phyloP scores from a whole-genome alignment of 208 protist species.

The Jaenimonas drosophilae region DNA sequence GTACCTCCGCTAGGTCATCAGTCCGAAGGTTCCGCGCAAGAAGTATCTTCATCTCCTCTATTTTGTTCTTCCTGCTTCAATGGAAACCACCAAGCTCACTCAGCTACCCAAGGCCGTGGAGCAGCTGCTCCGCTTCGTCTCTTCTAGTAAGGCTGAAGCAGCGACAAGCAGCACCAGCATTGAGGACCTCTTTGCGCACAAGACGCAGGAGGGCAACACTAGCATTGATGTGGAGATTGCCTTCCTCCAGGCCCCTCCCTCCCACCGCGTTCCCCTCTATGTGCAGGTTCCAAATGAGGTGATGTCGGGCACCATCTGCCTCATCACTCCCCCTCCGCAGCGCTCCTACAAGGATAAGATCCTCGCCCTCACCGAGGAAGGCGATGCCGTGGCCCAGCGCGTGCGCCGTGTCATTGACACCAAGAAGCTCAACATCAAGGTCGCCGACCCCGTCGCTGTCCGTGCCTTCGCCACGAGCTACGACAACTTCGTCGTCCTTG shows the following conservation, averaged over 20 bases:
- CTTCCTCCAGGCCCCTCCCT: slow-evolving; percentile 50
- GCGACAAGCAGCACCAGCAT: slow-evolving; percentile 10
- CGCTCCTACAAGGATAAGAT: slow-evolving; percentile 73
- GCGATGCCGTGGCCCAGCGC: slow-evolving; percentile 47
- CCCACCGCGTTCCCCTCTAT: slow-evolving; percentile 81
- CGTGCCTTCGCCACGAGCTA: slow-evolving; percentile 81
- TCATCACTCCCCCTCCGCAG: slow-evolving; percentile 76
- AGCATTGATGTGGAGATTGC: slow-evolving; percentile 65
- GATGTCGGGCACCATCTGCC: slow-evolving; percentile 55
- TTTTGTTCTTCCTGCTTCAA: neutral
- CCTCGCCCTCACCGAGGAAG: slow-evolving; percentile 44
- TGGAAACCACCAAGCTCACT: neutral
- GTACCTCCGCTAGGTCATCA: no score
- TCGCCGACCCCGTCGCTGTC: slow-evolving; percentile 58
- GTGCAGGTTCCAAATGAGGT: slow-evolving; percentile 61
- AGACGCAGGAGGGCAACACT: slow-evolving; percentile 13
- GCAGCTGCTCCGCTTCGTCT: no score
- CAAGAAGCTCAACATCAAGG: slow-evolving; percentile 66
- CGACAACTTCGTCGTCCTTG: slow-evolving; percentile 78
- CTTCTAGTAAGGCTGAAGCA: neutral
- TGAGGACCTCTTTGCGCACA: slow-evolving; percentile 29
- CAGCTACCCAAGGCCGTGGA: slow-evolving; percentile 18
- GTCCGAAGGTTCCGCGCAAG: no score
- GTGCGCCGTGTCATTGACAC: slow-evolving; percentile 81
- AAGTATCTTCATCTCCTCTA: neutral